Evolutionary conservation across 2,329 filamentous ascomycete species (phyloP).

Genomic region (Aphanoascus verrucosus): DNA sequence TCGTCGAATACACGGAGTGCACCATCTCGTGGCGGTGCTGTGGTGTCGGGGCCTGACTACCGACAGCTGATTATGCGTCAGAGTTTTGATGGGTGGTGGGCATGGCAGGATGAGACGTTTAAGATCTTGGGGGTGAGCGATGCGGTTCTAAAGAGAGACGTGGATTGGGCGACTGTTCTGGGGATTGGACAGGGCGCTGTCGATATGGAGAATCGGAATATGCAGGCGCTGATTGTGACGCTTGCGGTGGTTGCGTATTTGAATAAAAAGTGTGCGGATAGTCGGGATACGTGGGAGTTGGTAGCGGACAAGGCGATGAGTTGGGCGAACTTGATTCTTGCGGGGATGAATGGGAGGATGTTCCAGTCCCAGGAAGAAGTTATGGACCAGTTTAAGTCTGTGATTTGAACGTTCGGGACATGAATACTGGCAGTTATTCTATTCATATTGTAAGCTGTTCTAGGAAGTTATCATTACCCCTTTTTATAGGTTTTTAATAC

Average conservation of each 20-base stretch:
- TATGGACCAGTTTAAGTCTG: not conserved
- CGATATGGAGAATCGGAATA: conserved; percentile 8
- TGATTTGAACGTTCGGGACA: not conserved
- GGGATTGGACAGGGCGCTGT: conserved; percentile 5
- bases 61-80: conserved; percentile 45
- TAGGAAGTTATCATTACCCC: not conserved
- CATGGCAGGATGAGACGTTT: conserved; percentile 23
- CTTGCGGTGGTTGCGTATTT: conserved; percentile 42
- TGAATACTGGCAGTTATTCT: not conserved
- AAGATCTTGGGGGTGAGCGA: conserved; percentile 15
- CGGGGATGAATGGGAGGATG: not conserved
- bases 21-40: not conserved
- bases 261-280: conserved; percentile 34
- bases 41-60: conserved; percentile 22
- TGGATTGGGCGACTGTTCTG: conserved; percentile 7
- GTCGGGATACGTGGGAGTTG: conserved; percentile 53
- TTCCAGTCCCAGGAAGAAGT: not conserved
- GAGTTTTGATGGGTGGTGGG: conserved; percentile 47
- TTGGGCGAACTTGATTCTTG: conserved; percentile 31
- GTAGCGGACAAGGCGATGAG: conserved; percentile 49
- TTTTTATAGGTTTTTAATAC: too few species aligned
- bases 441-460: not conserved
- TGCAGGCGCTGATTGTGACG: conserved; percentile 21
- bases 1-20: not conserved
- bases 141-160: conserved; percentile 1